Evolutionary conservation across 202 grass and related monocot species (phyloP), one percentile per base, ranked within the genome.

Genomic region (Saccharum hybrid): DNA sequence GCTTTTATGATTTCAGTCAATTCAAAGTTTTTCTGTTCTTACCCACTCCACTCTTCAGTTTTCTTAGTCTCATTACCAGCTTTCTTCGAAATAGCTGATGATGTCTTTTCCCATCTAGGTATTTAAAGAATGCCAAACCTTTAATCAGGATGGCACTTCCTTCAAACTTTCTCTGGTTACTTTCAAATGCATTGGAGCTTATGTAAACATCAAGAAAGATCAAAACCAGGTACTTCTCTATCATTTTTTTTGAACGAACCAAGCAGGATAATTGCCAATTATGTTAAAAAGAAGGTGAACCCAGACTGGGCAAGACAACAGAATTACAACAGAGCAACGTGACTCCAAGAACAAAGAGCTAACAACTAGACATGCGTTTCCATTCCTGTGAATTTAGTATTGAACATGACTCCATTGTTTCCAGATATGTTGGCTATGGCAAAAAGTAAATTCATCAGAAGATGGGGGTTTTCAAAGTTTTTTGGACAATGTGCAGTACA

Each of bases 181-280:
- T 72, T 95, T 86, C 26, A 98, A 98, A 71, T 98, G 96, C 46
- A 88, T 95, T 11, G 79, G 85, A 81, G 96, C 96, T 81, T 98
- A 98, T 70, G 96, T 98, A 57, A 91, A 87, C 60, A 98, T n/a
- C n/a, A 95, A 98, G 96, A 98, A 93, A 88, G 94, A 98, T 86
- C 96, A 93, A 87, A 98, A 92, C 52, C 96, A 98, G 88, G 96
- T 95, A 81, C 12, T 48, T 86, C 8, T 73, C 13, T 62, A 22
- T 68, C 68, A 43, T n/a, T 51, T 33, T 33, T 33, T 33, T 33
- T 33, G 1, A 33, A 33, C 31, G 31, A 33, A 33, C 31, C 31
- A 3, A 33, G 31, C 31, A 33, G 31, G 31, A 33, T 33, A 33
- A 33, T 33, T 33, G 31, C 31, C 31, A 33, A 33, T 33, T 33